A percentile compares a stretch with the other conserved stretches of the same genome.
Conservation (phyloP, 2,329 filamentous ascomycete species). For the Hansfordia pulvinata region DNA sequence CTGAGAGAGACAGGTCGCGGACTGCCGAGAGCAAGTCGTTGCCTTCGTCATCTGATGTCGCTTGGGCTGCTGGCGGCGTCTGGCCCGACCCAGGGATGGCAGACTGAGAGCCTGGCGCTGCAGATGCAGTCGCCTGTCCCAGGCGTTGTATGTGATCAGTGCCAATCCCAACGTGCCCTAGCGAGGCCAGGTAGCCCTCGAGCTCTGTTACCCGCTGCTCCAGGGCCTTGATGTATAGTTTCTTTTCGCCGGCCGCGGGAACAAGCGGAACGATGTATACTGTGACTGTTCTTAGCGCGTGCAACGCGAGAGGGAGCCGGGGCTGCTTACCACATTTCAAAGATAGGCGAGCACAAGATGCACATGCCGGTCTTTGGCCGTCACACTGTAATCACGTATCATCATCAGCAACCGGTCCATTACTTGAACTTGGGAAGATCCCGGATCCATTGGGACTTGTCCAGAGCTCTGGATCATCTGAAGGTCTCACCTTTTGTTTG, state of each 20-base stretch:
- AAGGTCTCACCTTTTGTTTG: slow-evolving; percentile 13
- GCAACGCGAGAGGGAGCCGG: neutral
- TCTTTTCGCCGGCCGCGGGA: slow-evolving; percentile 17
- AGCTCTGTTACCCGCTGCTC: slow-evolving; percentile 15
- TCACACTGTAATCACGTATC: too few species aligned
- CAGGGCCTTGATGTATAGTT: slow-evolving; percentile 14
- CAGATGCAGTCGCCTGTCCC: slow-evolving; percentile 3
- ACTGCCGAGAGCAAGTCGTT: slow-evolving; percentile 16
- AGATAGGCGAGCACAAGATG: slow-evolving; percentile 13
- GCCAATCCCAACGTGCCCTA: slow-evolving; percentile 9
- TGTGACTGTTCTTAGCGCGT: slow-evolving; percentile 3
- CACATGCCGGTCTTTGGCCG: slow-evolving; percentile 14
- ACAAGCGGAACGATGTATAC: slow-evolving; percentile 17
- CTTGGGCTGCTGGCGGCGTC: slow-evolving; percentile 4
- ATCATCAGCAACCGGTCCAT: too few species aligned
- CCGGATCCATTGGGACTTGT: too few species aligned
- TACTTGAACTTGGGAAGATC: too few species aligned
- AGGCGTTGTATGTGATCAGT: slow-evolving; percentile 10
- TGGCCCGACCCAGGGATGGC: slow-evolving; percentile 2
- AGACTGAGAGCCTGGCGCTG: slow-evolving; percentile 7
- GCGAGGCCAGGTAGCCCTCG: slow-evolving; percentile 11
- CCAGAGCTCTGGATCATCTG: too few species aligned
- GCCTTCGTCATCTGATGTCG: slow-evolving; percentile 11
- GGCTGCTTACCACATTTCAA: slow-evolving; percentile 14
- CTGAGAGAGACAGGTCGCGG: slow-evolving; percentile 14